Evolutionary conservation across 31 red algal genomes (phyloP).

Genomic region (Odonthalia washingtoniensis): DNA sequence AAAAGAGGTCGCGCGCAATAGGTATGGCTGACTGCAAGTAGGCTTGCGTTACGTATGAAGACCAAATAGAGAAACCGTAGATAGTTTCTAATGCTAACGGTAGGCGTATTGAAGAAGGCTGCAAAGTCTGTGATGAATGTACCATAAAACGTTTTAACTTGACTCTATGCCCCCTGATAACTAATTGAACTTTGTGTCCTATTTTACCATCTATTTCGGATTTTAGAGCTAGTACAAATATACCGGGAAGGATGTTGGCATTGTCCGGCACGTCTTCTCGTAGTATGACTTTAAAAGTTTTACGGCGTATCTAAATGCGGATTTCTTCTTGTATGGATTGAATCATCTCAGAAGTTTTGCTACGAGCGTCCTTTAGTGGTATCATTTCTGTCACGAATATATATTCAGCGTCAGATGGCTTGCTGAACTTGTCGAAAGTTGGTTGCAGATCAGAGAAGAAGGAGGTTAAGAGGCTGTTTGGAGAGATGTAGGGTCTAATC

Average conservation of each 20-base stretch:
- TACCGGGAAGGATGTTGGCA: neutral
- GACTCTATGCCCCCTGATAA: neutral
- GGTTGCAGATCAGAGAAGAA: too few species aligned
- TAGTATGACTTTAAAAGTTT: too few species aligned
- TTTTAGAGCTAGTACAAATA: neutral
- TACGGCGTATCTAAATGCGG: too few species aligned
- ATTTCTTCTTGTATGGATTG: too few species aligned
- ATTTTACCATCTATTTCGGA: neutral
- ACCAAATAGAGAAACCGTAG: slow-evolving; percentile 4
- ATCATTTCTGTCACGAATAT: too few species aligned
- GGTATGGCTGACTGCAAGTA: neutral
- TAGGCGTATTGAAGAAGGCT: neutral
- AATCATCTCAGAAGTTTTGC: too few species aligned
- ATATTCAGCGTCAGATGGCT: too few species aligned
- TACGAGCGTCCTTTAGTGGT: too few species aligned
- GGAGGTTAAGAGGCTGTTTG: too few species aligned
- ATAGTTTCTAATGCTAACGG: neutral
- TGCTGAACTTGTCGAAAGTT: too few species aligned
- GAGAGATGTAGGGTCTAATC: too few species aligned
- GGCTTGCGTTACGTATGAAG: neutral
- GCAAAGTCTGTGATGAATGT: neutral
- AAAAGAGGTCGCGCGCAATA: too few species aligned
- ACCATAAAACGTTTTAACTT: slow-evolving; percentile 15
- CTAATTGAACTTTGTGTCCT: neutral
- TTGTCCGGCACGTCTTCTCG: neutral